A percentile compares a stretch with the other conserved stretches of the same genome.
These are phyloP conservation scores for Botryotinia convoluta DNA, from an alignment of 2,329 filamentous ascomycete genomes.

Conservation along the genomic window DNA sequence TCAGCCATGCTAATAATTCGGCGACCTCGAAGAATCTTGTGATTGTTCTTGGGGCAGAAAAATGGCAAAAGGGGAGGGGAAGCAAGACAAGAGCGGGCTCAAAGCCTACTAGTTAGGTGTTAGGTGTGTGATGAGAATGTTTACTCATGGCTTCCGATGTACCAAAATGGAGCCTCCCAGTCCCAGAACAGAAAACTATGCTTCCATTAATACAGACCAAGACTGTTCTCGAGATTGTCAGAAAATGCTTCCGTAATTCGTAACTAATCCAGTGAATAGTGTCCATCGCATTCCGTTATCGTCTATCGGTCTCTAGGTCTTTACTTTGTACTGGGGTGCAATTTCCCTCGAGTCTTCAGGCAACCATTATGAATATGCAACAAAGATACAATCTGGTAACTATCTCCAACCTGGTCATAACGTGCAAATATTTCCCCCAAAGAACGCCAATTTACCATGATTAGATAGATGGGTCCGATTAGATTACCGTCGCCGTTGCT, in stretches of 20 bases:
- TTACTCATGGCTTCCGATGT: conserved; percentile 6
- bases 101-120: neutral
- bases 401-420: neutral
- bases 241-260: neutral
- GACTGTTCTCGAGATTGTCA: neutral
- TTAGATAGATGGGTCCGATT: neutral
- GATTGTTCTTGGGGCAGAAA: neutral
- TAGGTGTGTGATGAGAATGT: conserved; percentile 4
- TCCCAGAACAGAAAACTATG: neutral
- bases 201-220: neutral
- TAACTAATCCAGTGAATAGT: conserved; percentile 5
- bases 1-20: conserved; percentile 1
- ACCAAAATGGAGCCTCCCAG: conserved; percentile 5
- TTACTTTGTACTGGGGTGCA: neutral
- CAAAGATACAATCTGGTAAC: neutral
- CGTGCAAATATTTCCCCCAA: neutral
- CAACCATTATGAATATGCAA: conserved; percentile 12
- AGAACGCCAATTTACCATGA: neutral
- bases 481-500: neutral
- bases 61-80: neutral
- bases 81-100: neutral
- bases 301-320: neutral
- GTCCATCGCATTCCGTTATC: neutral
- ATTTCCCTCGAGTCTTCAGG: conserved; percentile 11
- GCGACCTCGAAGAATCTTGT: conserved; percentile 14